Evolutionary conservation across 1,284 basidiomycete genomes (phyloP), one percentile per base, ranked within the genome.

Genomic region (Ustilago bromivora): DNA sequence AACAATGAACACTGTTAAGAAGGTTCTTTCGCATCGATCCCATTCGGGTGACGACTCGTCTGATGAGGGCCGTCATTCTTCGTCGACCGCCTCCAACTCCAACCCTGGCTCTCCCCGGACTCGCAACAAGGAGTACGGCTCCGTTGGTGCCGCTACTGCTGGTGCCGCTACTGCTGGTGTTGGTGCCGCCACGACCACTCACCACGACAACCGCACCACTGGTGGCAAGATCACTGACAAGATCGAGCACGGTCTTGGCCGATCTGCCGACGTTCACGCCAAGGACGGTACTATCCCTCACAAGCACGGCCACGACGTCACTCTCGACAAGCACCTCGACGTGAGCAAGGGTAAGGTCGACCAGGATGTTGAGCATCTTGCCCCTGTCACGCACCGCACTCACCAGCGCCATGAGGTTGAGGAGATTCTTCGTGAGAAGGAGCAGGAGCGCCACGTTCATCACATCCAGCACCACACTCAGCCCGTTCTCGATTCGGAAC

Each of bases 331-430:
- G 69, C 75, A 79, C 64, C 71, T 81, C 32, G 80, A 82, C 72
- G 67, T 84, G 60, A 76, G 46, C 57, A 76, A 74, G 35, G 84
- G 85, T 53, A 74, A 84, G 67, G 78, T 78, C 1, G 82, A 76
- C 15, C 85, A 87, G 81, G 84, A 85, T 62, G 85, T 85, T 51
- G 76, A 86, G 82, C 86, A 87, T 77, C 79, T 87, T 15, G 82
- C 82, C 12, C 71, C 83, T 2, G 84, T 85, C 34, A 84, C 82
- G 1, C 79, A 79, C 64, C 71, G 81, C 57, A 80, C 73, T 9
- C 82, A 79, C 65, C 83, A 86, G 75, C 76, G 73, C n/a, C 86
- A 87, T 76, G 83, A 86, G 72, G 75, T 84, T 10, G 85, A 87
- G 79, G 86, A 87, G 75, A 79, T 87, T 31, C 51, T 71, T 41